A percentile compares a stretch with the other conserved stretches of the same genome.
Conservation (phyloP, 2,329 filamentous ascomycete species). For the Neocatenulostroma microsporum region DNA sequence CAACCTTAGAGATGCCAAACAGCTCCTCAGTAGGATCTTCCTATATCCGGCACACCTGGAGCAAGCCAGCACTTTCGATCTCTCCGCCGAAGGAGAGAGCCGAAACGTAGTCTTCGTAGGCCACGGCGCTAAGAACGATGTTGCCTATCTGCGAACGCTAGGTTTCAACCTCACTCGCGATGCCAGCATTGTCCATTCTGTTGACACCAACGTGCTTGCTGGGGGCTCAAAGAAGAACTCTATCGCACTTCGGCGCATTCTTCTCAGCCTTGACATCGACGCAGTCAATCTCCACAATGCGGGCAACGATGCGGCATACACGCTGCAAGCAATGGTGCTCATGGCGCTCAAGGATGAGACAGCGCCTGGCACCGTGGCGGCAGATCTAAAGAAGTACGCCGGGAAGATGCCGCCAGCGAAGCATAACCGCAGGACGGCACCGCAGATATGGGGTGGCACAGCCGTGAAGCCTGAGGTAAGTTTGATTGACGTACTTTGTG, state of each 20-base stretch:
- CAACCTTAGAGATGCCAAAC: conserved; percentile 5
- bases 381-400: not conserved
- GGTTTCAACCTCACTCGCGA: conserved; percentile 8
- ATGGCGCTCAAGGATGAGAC: conserved; percentile 16
- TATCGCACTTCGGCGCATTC: conserved; percentile 13
- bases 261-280: conserved; percentile 8
- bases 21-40: conserved; percentile 11
- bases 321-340: conserved; percentile 17
- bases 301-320: conserved; percentile 25
- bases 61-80: conserved; percentile 6
- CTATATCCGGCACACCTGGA: conserved; percentile 9
- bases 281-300: conserved; percentile 22
- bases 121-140: conserved; percentile 19
- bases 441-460: conserved; percentile 4
- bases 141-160: conserved; percentile 12
- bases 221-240: conserved; percentile 14
- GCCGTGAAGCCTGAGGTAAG: not conserved
- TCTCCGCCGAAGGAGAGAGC: not conserved
- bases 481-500: too few species aligned
- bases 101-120: conserved; percentile 21
- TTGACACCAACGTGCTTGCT: conserved; percentile 19
- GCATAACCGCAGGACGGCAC: not conserved
- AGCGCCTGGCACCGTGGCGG: conserved; percentile 6
- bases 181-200: conserved; percentile 9
- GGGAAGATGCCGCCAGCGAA: conserved; percentile 4